phyloP scores from a whole-genome alignment of 208 protist species.

The Herpetomonas samuelpessoai region DNA sequence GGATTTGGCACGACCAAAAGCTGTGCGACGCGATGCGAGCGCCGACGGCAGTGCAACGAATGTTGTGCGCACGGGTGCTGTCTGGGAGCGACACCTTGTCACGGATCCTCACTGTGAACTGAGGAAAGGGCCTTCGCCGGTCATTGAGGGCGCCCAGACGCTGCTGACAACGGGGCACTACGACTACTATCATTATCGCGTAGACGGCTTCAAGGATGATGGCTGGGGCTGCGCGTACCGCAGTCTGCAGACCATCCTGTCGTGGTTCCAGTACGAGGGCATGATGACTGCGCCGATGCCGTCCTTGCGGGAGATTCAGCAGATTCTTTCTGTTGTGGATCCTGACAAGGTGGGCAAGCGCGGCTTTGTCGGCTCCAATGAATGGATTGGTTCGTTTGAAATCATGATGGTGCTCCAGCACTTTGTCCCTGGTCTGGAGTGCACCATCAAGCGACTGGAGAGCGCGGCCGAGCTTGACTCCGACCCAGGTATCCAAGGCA shows the following conservation, averaged over 20 bases:
- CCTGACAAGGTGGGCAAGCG: slow-evolving; percentile 74
- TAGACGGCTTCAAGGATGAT: slow-evolving; percentile 92
- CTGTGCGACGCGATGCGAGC: neutral
- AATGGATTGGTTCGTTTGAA: slow-evolving; percentile 96
- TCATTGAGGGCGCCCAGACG: slow-evolving; percentile 35
- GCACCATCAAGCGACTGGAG: slow-evolving; percentile 84
- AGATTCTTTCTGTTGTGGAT: slow-evolving; percentile 74
- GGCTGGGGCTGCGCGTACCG: slow-evolving; percentile 97
- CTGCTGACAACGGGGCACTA: slow-evolving; percentile 75
- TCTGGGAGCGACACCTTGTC: slow-evolving; percentile 62
- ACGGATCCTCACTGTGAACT: slow-evolving; percentile 42
- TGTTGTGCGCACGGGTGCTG: slow-evolving; percentile 22
- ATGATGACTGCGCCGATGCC: slow-evolving; percentile 47
- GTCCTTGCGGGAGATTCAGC: slow-evolving; percentile 76
- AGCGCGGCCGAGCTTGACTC: slow-evolving; percentile 78
- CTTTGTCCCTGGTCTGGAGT: slow-evolving; percentile 65
- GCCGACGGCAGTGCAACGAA: neutral
- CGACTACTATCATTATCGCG: slow-evolving; percentile 95
- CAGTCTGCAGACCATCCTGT: slow-evolving; percentile 85
- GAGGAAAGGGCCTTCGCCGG: slow-evolving; percentile 8
- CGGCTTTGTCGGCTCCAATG: slow-evolving; percentile 86
- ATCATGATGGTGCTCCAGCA: slow-evolving; percentile 89
- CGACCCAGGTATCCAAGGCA: slow-evolving; percentile 58
- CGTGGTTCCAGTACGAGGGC: slow-evolving; percentile 78
- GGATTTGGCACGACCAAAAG: slow-evolving; percentile 6